Evolutionary conservation across 768 basidiomycete genomes (phyloP).

Genomic region (Gymnopilus junonius): DNA sequence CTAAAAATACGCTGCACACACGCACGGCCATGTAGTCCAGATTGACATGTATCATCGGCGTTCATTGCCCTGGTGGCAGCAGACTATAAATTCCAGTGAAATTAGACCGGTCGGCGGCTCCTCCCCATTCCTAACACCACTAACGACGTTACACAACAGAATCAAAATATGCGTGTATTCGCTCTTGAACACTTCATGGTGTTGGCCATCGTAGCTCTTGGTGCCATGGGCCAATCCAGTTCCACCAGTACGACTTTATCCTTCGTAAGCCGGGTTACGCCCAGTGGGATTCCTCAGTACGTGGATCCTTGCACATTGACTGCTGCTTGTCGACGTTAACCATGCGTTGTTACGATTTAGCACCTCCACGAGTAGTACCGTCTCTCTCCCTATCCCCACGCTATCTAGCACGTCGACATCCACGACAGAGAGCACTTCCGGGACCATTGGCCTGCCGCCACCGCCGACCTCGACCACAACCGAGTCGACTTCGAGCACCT

Average conservation of each 20-base stretch:
- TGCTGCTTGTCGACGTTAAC: not conserved
- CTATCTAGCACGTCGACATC: no score
- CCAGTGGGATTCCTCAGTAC: constrained; percentile 19
- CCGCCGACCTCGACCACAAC: not conserved
- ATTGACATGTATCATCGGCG: not conserved
- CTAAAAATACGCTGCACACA: constrained; percentile 5
- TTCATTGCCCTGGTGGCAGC: not conserved
- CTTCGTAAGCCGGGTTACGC: not conserved
- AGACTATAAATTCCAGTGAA: not conserved
- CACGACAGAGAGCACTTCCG: not conserved
- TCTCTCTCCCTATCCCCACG: not conserved
- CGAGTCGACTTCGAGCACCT: not conserved
- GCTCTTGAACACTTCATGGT: constrained; percentile 7
- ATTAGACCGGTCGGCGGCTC: not conserved
- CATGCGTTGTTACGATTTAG: not conserved
- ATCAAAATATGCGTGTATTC: constrained; percentile 10
- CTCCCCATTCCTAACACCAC: not conserved
- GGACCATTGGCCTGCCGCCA: not conserved
- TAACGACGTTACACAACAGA: not conserved
- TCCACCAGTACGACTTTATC: not conserved
- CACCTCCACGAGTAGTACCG: not conserved
- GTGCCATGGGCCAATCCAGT: constrained; percentile 7
- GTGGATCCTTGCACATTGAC: not conserved
- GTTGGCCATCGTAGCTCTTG: constrained; percentile 3
- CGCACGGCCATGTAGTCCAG: not conserved